phyloP scores from a whole-genome alignment of 768 basidiomycete genomes.

The Kondoa subrosea region DNA sequence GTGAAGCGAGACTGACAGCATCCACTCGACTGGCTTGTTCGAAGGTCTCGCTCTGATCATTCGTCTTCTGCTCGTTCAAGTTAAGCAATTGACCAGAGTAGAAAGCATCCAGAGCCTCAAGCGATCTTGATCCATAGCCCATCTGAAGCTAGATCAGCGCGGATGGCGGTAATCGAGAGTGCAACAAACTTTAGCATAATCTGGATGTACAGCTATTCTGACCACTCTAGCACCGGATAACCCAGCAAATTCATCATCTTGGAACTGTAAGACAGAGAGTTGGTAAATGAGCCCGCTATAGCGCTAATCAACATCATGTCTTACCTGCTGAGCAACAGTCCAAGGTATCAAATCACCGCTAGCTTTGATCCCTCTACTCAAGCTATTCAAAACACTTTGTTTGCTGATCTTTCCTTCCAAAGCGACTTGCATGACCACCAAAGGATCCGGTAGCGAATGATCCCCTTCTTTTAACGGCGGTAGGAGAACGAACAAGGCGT shows the following conservation, averaged over 20 bases:
- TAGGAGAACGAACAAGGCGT: slow-evolving; percentile 85
- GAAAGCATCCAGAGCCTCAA: slow-evolving; percentile 71
- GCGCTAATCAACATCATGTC: slow-evolving; percentile 10
- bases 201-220: slow-evolving; percentile 85
- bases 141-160: slow-evolving; percentile 43
- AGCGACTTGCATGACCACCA: slow-evolving; percentile 90
- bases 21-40: slow-evolving; percentile 38
- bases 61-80: slow-evolving; percentile 49
- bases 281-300: neutral
- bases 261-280: slow-evolving; percentile 47
- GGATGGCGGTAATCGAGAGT: neutral
- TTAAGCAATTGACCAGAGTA: slow-evolving; percentile 86
- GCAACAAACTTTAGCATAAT: slow-evolving; percentile 63
- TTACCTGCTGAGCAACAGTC: slow-evolving; percentile 59
- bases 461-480: slow-evolving; percentile 84
- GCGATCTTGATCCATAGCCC: slow-evolving; percentile 85
- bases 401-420: slow-evolving; percentile 83
- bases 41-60: slow-evolving; percentile 42
- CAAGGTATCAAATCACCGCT: slow-evolving; percentile 98
- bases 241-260: slow-evolving; percentile 81
- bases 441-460: slow-evolving; percentile 66
- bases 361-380: slow-evolving; percentile 64
- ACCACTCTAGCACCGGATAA: slow-evolving; percentile 83
- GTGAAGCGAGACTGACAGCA: neutral
- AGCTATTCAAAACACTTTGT: slow-evolving; percentile 64